Percentiles rank a stretch among this genome's conserved stretches.
phyloP scores from a whole-genome alignment of 164 flowering plant genomes.

The Liriodendron chinense region DNA sequence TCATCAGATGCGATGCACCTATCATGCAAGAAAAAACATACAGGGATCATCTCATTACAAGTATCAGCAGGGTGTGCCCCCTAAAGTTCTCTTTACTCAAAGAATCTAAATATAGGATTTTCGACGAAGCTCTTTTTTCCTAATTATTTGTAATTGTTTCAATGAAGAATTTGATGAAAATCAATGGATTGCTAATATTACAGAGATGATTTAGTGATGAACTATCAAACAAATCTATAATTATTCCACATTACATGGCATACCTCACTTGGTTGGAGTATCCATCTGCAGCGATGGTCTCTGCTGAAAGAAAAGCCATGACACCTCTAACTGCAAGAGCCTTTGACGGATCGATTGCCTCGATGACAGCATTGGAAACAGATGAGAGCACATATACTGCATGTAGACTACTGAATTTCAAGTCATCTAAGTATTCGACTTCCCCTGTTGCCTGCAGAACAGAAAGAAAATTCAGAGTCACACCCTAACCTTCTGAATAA shows the following conservation, averaged over 20 bases:
- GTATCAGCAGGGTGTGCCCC: too few relatives aligned
- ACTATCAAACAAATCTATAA: too few relatives aligned
- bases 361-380: constrained; percentile 7
- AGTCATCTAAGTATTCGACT: constrained; percentile 8
- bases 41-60: too few relatives aligned
- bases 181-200: background rate
- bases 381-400: constrained; percentile 12
- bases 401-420: constrained; percentile 11
- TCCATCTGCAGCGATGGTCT: constrained; percentile 7
- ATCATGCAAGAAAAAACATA: too few relatives aligned
- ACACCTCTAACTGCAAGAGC: constrained; percentile 10
- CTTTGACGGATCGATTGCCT: constrained; percentile 12
- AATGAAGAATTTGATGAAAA: background rate
- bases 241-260: background rate
- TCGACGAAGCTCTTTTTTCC: too few relatives aligned
- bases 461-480: background rate
- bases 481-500: background rate
- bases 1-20: too few relatives aligned
- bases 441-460: constrained; percentile 12
- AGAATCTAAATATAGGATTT: background rate
- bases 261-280: constrained; percentile 9
- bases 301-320: constrained; percentile 11
- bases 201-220: background rate
- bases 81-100: background rate
- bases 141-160: background rate